Conservation (phyloP, 2,329 filamentous ascomycete genomes). For the Talaromyces albobiverticillius region DNA sequence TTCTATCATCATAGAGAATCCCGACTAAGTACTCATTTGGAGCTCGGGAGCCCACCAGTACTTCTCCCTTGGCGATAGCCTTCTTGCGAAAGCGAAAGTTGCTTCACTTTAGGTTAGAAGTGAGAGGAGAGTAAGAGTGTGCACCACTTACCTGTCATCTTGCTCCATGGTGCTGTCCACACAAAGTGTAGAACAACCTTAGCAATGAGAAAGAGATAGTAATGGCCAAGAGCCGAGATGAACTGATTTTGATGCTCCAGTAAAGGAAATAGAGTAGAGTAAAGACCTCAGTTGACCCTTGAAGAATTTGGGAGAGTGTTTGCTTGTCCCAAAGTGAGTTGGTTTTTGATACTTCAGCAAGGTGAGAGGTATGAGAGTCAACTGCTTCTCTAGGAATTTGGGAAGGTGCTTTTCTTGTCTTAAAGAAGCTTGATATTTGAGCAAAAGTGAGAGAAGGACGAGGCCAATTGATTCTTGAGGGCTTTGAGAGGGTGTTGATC, state of each 20-base stretch:
- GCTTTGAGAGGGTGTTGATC: no score
- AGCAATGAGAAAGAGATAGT: background rate
- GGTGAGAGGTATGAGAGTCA: no score
- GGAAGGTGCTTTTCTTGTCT: no score
- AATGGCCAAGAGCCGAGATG: background rate
- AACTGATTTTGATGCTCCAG: background rate
- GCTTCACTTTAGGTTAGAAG: background rate
- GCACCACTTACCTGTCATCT: background rate
- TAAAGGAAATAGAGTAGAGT: background rate
- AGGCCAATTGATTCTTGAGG: no score
- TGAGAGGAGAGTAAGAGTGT: background rate
- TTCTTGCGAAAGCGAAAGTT: background rate
- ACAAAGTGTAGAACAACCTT: no score
- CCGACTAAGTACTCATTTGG: background rate
- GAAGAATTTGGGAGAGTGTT: background rate
- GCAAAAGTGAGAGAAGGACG: no score
- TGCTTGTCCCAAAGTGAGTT: no score
- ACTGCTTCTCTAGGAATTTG: no score
- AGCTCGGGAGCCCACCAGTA: background rate
- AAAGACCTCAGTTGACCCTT: no score
- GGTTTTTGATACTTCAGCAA: no score
- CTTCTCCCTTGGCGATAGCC: background rate
- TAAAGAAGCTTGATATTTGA: no score
- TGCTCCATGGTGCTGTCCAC: no score
- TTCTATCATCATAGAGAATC: conserved; percentile 6